These are phyloP conservation scores for Calonectria pseudoturangicola DNA, from an alignment of 2,329 filamentous ascomycete genomes.

Conservation along the genomic window DNA sequence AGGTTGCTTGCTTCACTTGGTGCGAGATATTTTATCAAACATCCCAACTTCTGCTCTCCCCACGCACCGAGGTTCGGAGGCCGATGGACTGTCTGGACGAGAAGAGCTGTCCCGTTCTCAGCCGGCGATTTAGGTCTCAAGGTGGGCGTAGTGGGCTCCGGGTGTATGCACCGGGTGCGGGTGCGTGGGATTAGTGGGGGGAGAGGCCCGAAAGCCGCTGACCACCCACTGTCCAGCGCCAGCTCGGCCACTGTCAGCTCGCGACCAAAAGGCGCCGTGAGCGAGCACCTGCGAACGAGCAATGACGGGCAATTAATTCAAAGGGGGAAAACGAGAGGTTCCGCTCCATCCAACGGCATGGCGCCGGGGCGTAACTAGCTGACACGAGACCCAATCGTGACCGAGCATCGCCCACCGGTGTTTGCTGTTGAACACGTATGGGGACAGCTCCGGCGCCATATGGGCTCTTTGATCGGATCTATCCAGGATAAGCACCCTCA, in stretches of 20 bases:
- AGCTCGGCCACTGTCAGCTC: slow-evolving; percentile 31
- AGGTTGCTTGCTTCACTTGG: slow-evolving; percentile 46
- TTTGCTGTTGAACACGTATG: slow-evolving; percentile 20
- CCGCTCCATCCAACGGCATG: slow-evolving; percentile 9
- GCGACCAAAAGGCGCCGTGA: slow-evolving; percentile 7
- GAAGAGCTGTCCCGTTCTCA: slow-evolving; percentile 47
- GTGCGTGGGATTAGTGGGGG: slow-evolving; percentile 47
- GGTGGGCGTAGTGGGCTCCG: slow-evolving; percentile 40
- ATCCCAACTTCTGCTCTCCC: slow-evolving; percentile 34
- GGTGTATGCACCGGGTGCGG: slow-evolving; percentile 46
- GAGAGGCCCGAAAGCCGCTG: slow-evolving; percentile 47
- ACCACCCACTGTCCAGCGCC: slow-evolving; percentile 46
- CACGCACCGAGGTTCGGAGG: slow-evolving; percentile 50
- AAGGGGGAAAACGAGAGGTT: neutral
- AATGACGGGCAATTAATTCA: slow-evolving; percentile 5
- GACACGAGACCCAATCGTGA: slow-evolving; percentile 17
- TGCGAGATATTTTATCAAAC: slow-evolving; percentile 23
- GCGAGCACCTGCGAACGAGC: slow-evolving; percentile 1
- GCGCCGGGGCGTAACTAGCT: slow-evolving; percentile 25
- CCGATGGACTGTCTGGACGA: slow-evolving; percentile 32
- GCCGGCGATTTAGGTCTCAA: slow-evolving; percentile 45
- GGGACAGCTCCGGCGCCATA: slow-evolving; percentile 21
- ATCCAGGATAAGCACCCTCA: slow-evolving; percentile 12
- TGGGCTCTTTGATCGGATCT: slow-evolving; percentile 31
- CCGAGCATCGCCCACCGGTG: neutral